phyloP scores from a whole-genome alignment of 257 asterid genomes.

The Primulina tabacum region DNA sequence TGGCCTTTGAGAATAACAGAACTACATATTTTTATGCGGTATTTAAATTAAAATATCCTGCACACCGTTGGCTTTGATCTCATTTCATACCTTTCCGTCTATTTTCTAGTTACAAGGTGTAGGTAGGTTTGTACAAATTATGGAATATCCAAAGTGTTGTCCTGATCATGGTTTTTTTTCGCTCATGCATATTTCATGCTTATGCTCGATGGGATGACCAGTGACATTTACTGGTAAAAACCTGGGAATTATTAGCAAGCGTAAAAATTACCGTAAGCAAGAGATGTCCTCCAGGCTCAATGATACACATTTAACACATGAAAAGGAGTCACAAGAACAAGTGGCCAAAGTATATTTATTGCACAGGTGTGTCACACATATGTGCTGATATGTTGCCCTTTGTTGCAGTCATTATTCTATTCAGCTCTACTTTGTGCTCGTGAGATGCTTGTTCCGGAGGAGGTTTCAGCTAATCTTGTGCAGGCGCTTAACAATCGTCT shows the following conservation, averaged over 20 bases:
- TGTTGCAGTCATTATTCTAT: conserved; percentile 61
- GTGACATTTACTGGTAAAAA: background rate
- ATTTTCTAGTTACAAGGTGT: background rate
- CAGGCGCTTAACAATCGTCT: conserved; percentile 66
- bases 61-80: background rate
- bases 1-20: background rate
- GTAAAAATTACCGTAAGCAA: background rate
- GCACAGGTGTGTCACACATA: conserved; percentile 1
- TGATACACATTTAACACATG: conserved; percentile 11
- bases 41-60: background rate
- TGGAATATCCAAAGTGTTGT: background rate
- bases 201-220: background rate
- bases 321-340: background rate
- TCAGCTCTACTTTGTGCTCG: conserved; percentile 74
- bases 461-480: conserved; percentile 55
- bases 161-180: background rate
- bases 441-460: conserved; percentile 80
- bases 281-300: background rate
- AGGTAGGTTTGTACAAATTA: background rate
- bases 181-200: background rate
- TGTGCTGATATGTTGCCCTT: conserved; percentile 11
- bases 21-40: background rate
- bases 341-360: background rate
- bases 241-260: background rate
- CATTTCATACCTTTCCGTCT: background rate